Evolutionary conservation across 352 stramenopile genomes (phyloP).

Genomic region (Pythium phragmiticola): DNA sequence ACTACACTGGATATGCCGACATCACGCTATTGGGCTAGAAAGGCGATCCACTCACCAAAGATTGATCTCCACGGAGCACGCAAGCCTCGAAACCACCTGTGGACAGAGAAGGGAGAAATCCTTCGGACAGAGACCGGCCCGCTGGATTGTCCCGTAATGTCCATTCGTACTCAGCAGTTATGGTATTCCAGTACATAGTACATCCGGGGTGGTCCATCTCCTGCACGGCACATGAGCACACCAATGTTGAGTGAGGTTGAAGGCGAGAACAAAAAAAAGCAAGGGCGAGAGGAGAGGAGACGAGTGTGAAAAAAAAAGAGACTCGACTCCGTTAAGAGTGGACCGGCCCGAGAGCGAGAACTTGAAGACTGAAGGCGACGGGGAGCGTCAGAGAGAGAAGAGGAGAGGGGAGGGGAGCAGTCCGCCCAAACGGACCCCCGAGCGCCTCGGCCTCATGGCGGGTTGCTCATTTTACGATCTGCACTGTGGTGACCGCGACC

Average conservation of each 20-base stretch:
- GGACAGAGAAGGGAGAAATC: conserved; percentile 4
- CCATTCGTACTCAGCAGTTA: no score
- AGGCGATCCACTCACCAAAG: conserved; percentile 5
- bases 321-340: background rate
- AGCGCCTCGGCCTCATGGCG: no score
- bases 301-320: conserved; percentile 8
- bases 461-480: conserved; percentile 24
- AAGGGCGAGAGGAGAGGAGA: background rate
- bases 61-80: background rate
- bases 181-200: no score
- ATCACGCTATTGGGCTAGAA: conserved; percentile 6
- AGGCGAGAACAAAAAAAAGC: background rate
- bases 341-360: background rate
- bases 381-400: background rate
- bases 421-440: no score
- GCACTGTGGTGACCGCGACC: background rate
- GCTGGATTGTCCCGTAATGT: background rate
- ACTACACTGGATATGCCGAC: background rate
- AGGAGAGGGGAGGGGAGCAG: background rate
- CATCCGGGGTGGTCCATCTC: background rate
- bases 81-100: conserved; percentile 3
- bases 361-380: background rate
- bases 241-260: conserved; percentile 13
- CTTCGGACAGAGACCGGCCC: background rate
- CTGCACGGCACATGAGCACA: conserved; percentile 6